These are phyloP conservation scores for Kodamaea ohmeri DNA, from an alignment of 1,139 yeast species.

Conservation along the genomic window DNA sequence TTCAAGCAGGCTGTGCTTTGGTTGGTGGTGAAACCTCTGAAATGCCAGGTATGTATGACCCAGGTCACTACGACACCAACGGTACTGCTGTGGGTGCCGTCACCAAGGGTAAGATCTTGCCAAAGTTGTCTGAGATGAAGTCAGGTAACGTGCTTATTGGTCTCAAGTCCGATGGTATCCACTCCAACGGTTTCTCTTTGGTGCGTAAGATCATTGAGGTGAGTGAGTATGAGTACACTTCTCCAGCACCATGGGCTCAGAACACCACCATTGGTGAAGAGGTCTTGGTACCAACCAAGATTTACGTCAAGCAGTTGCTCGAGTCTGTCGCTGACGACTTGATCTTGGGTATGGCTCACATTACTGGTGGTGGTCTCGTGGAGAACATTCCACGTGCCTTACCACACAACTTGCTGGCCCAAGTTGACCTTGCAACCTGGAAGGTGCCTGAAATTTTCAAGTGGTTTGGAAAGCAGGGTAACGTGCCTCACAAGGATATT, in stretches of 20 bases:
- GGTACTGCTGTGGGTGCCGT: slow-evolving; percentile 99
- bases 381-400: slow-evolving; percentile 96
- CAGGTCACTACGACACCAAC: slow-evolving; percentile 94
- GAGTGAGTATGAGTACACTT: slow-evolving; percentile 58
- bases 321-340: slow-evolving; percentile 67
- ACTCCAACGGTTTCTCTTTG: slow-evolving; percentile 94
- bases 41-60: slow-evolving; percentile 98
- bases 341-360: slow-evolving; percentile 88
- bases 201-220: slow-evolving; percentile 92
- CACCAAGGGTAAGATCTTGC: slow-evolving; percentile 69
- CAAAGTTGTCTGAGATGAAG: slow-evolving; percentile 62
- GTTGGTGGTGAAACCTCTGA: slow-evolving; percentile 99
- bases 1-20: slow-evolving; percentile 91
- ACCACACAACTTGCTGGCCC: slow-evolving; percentile 77
- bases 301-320: slow-evolving; percentile 87
- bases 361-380: slow-evolving; percentile 97
- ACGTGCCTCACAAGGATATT: slow-evolving; percentile 80
- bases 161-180: slow-evolving; percentile 86
- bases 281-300: slow-evolving; percentile 83
- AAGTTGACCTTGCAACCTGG: slow-evolving; percentile 77
- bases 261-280: slow-evolving; percentile 80
- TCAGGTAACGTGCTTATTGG: slow-evolving; percentile 85
- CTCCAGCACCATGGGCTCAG: slow-evolving; percentile 79
- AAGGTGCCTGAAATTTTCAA: slow-evolving; percentile 83
- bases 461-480: slow-evolving; percentile 92